phyloP scores from a whole-genome alignment of 352 stramenopile species.

The Pythium insidiosum region DNA sequence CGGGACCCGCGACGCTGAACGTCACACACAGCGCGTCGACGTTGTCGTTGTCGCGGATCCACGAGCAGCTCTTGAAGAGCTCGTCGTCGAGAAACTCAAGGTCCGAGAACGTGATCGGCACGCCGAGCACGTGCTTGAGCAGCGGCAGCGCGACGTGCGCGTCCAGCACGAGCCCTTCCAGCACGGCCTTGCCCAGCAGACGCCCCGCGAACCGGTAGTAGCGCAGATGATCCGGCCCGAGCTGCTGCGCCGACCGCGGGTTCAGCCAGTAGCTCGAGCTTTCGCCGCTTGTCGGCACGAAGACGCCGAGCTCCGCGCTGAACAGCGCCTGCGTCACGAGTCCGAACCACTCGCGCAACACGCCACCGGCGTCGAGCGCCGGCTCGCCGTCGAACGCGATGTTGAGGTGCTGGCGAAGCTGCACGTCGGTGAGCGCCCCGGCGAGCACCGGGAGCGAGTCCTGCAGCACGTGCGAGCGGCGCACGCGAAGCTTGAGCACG shows the following conservation, averaged over 20 bases:
- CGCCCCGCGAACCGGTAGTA: constrained; percentile 58
- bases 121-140: constrained; percentile 61
- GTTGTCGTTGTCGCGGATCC: constrained; percentile 49
- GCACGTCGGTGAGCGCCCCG: constrained; percentile 15
- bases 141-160: constrained; percentile 54
- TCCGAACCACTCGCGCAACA: constrained; percentile 65
- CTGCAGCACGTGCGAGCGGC: constrained; percentile 43
- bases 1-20: constrained; percentile 48
- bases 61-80: constrained; percentile 55
- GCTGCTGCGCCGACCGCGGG: constrained; percentile 21
- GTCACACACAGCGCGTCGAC: constrained; percentile 52
- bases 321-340: constrained; percentile 54
- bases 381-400: constrained; percentile 61
- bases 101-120: constrained; percentile 73
- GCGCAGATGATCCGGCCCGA: constrained; percentile 24
- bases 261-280: constrained; percentile 70
- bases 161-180: constrained; percentile 57
- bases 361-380: constrained; percentile 52
- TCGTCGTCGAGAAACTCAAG: constrained; percentile 70
- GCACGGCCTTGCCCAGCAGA: constrained; percentile 52
- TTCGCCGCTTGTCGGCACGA: constrained; percentile 49
- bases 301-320: constrained; percentile 37
- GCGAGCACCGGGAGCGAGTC: constrained; percentile 54
- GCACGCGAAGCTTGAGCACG: constrained; percentile 53
- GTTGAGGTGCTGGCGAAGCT: constrained; percentile 56